Percentiles rank a stretch among this genome's conserved stretches.
These are phyloP conservation scores for Arxiozyma slooffiae DNA, from an alignment of 1,139 yeast genomes.

Conservation along the genomic window DNA sequence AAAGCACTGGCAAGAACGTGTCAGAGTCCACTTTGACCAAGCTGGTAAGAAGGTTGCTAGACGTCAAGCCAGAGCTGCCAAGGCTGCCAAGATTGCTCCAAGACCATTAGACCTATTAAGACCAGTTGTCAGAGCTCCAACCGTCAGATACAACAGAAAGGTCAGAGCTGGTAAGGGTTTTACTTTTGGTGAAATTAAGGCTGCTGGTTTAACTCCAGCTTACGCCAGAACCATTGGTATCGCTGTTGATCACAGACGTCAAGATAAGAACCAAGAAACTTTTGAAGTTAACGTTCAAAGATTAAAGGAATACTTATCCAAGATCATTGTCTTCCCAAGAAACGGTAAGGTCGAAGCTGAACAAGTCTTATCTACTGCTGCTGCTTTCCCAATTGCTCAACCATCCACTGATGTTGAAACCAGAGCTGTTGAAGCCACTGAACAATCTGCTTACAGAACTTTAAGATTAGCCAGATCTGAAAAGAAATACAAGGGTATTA, in stretches of 20 bases:
- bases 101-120: slow-evolving; percentile 93
- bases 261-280: slow-evolving; percentile 94
- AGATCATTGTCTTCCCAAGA: slow-evolving; percentile 92
- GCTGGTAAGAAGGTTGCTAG: slow-evolving; percentile 78
- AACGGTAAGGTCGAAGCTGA: slow-evolving; percentile 71
- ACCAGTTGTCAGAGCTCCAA: slow-evolving; percentile 96
- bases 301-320: slow-evolving; percentile 91
- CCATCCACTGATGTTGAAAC: slow-evolving; percentile 61
- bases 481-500: slow-evolving; percentile 87
- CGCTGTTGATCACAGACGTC: slow-evolving; percentile 99
- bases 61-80: slow-evolving; percentile 87
- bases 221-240: slow-evolving; percentile 98
- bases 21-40: slow-evolving; percentile 95
- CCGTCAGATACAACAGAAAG: slow-evolving; percentile 98
- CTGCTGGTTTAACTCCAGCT: slow-evolving; percentile 90
- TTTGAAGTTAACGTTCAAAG: slow-evolving; percentile 92
- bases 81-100: slow-evolving; percentile 95
- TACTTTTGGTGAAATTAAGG: slow-evolving; percentile 96
- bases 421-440: slow-evolving; percentile 88
- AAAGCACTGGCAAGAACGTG: slow-evolving; percentile 99
- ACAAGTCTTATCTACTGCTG: slow-evolving; percentile 65
- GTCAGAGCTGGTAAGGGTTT: slow-evolving; percentile 99
- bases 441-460: slow-evolving; percentile 74
- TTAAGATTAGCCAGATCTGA: slow-evolving; percentile 92
- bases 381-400: slow-evolving; percentile 89